A percentile compares a stretch with the other conserved stretches of the same genome.
Conservation (phyloP, 2,329 filamentous ascomycete genomes). For the Alternaria infectoria region DNA sequence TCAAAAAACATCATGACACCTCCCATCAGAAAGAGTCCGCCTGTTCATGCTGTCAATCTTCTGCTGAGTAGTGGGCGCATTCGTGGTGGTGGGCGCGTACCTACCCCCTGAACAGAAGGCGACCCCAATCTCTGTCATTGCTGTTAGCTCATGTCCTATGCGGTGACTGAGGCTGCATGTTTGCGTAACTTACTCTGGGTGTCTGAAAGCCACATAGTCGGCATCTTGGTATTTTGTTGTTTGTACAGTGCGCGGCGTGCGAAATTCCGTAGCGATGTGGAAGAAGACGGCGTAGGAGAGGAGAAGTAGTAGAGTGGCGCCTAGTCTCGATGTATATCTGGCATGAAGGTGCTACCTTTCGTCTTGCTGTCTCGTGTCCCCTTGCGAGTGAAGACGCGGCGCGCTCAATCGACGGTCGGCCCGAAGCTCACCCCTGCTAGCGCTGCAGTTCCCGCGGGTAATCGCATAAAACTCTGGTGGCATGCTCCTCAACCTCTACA, state of each 20-base stretch:
- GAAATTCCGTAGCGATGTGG: neutral
- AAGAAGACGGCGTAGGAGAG: neutral
- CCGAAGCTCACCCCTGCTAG: slow-evolving; percentile 31
- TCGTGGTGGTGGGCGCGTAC: slow-evolving; percentile 51
- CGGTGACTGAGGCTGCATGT: neutral
- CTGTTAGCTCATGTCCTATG: slow-evolving; percentile 10
- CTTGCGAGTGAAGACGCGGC: slow-evolving; percentile 26
- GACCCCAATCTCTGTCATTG: slow-evolving; percentile 81
- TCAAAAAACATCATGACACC: slow-evolving; percentile 98
- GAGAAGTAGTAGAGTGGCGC: neutral
- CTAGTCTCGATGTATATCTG: slow-evolving; percentile 8
- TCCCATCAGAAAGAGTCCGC: slow-evolving; percentile 91
- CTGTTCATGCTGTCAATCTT: slow-evolving; percentile 54
- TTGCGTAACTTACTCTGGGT: slow-evolving; percentile 76
- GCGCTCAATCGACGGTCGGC: slow-evolving; percentile 13
- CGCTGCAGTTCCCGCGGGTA: slow-evolving; percentile 20
- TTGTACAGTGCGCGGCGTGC: slow-evolving; percentile 7
- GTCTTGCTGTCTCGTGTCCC: slow-evolving; percentile 41
- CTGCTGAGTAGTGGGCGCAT: slow-evolving; percentile 19
- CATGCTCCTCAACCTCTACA: neutral
- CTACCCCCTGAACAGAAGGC: slow-evolving; percentile 97
- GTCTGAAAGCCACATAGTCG: slow-evolving; percentile 95
- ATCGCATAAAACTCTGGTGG: slow-evolving; percentile 23
- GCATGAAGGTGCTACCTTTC: slow-evolving; percentile 9
- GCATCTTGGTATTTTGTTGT: slow-evolving; percentile 57